Evolutionary conservation across 129 eudicot genomes (phyloP).

Genomic region (Artemisia argyi): DNA sequence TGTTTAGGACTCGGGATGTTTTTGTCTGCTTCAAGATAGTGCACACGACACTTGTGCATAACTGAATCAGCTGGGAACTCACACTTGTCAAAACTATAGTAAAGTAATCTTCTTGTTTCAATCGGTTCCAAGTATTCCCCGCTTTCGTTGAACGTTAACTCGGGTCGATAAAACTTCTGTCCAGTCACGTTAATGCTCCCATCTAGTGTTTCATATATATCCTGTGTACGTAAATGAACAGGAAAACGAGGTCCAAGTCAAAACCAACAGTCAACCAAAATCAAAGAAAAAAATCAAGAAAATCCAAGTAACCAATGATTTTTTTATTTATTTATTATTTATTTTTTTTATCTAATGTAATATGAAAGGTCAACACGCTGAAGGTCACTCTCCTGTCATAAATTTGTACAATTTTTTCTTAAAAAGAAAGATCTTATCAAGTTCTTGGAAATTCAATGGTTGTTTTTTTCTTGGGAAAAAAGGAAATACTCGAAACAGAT

Average conservation of each 20-base stretch:
- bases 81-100: constrained; percentile 81
- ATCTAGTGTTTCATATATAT: constrained; percentile 44
- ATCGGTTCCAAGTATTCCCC: constrained; percentile 72
- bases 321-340: too few species aligned
- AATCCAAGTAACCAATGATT: background rate
- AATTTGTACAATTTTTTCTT: too few species aligned
- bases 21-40: constrained; percentile 74
- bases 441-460: too few species aligned
- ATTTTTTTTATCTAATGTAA: too few species aligned
- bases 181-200: constrained; percentile 71
- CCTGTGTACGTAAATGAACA: constrained; percentile 43
- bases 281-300: background rate
- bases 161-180: constrained; percentile 92
- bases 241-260: background rate
- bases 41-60: constrained; percentile 91
- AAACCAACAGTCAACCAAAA: background rate
- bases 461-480: too few species aligned
- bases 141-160: constrained; percentile 59
- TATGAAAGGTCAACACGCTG: too few species aligned
- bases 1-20: constrained; percentile 65
- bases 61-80: constrained; percentile 84
- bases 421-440: too few species aligned
- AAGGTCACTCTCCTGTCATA: too few species aligned
- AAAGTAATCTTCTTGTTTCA: constrained; percentile 77
- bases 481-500: too few species aligned